Conservation (phyloP, 805 yeast species). For the Ogataea ramenticola region DNA sequence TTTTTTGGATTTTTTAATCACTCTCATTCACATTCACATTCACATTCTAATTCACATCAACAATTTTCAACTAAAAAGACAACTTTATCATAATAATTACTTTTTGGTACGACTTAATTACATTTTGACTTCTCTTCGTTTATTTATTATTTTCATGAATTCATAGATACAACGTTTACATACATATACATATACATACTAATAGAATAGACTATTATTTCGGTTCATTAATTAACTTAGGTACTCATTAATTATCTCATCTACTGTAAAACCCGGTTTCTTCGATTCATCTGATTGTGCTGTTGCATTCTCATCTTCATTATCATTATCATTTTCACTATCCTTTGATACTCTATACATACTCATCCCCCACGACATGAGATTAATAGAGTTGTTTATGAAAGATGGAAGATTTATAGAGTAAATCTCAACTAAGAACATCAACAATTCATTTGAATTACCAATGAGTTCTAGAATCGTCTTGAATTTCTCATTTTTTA, state of each 20-base stretch:
- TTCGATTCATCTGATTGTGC: no score
- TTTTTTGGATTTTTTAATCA: constrained; percentile 6
- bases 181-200: no score
- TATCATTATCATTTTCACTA: constrained; percentile 5
- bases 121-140: no score
- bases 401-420: constrained; percentile 15
- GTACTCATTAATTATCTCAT: background rate
- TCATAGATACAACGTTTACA: no score
- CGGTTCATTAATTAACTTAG: background rate
- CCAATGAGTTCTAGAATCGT: constrained; percentile 22
- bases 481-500: constrained; percentile 19
- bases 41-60: background rate
- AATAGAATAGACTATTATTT: no score
- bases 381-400: constrained; percentile 13
- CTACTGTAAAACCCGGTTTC: background rate
- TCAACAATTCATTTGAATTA: constrained; percentile 22
- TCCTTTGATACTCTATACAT: constrained; percentile 22
- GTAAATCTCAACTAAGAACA: constrained; percentile 20
- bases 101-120: no score
- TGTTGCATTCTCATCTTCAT: background rate
- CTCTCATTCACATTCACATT: background rate
- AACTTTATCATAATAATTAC: no score
- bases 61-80: background rate
- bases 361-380: constrained; percentile 23
- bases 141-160: no score